Percentiles rank a stretch among this genome's conserved stretches.
Evolutionary conservation across 331 rosid genomes (phyloP).

Genomic region (Quercus lobata): DNA sequence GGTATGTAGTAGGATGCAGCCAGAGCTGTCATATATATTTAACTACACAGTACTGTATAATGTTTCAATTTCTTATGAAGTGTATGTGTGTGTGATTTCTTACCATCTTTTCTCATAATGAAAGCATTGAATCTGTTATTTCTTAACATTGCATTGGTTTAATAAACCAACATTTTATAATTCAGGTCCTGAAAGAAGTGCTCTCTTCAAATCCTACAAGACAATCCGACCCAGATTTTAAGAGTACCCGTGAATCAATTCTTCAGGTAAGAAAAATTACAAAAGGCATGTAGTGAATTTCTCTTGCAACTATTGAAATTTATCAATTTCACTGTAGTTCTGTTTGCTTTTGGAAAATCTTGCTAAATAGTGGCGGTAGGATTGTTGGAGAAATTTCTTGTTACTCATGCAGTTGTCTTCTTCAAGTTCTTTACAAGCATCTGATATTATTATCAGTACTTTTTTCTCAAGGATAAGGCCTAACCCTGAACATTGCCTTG

Average conservation of each 20-base stretch:
- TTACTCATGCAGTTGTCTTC: not conserved
- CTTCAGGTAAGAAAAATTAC: conserved; percentile 59
- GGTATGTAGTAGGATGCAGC: conserved; percentile 40
- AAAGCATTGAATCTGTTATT: not conserved
- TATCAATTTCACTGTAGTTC: not conserved
- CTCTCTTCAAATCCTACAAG: conserved; percentile 56
- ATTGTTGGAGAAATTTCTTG: not conserved
- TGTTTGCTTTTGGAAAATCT: not conserved
- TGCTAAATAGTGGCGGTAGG: not conserved
- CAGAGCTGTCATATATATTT: conserved; percentile 2
- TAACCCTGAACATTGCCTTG: not conserved
- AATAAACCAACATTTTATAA: not conserved
- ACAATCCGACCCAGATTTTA: conserved; percentile 60
- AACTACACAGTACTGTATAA: not conserved
- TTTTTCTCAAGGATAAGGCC: not conserved
- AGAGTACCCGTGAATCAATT: conserved; percentile 71
- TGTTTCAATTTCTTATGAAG: not conserved
- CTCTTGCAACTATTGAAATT: not conserved
- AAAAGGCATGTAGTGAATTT: not conserved
- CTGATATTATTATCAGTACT: not conserved
- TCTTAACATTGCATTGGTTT: not conserved
- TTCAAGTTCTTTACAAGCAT: not conserved
- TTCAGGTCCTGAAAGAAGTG: conserved; percentile 68
- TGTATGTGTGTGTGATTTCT: not conserved
- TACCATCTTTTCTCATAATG: not conserved